phyloP scores from a whole-genome alignment of 441 rosid genomes.

The Arabidopsis hybrid region DNA sequence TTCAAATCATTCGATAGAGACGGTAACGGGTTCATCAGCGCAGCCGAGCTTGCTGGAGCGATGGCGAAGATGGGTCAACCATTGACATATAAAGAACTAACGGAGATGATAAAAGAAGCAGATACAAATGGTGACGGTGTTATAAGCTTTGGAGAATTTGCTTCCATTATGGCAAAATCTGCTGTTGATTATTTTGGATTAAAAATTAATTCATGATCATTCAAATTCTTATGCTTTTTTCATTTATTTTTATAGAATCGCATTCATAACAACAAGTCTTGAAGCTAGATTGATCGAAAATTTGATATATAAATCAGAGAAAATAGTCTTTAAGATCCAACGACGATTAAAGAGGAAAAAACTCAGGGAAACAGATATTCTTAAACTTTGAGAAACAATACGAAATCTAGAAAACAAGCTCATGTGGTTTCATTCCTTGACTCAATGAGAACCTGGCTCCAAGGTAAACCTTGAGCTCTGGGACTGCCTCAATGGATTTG shows the following conservation, averaged over 20 bases:
- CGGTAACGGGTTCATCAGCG: constrained; percentile 69
- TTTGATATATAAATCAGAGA: constrained; percentile 28
- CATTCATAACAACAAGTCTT: not conserved
- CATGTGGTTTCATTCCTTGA: constrained; percentile 72
- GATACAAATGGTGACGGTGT: constrained; percentile 70
- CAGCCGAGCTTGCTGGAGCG: constrained; percentile 68
- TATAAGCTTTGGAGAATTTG: constrained; percentile 66
- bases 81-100: constrained; percentile 60
- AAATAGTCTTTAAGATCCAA: constrained; percentile 27
- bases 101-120: constrained; percentile 67
- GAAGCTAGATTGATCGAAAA: constrained; percentile 18
- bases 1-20: constrained; percentile 74
- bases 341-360: constrained; percentile 17
- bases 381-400: constrained; percentile 28
- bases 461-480: constrained; percentile 59
- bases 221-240: not conserved
- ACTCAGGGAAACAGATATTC: constrained; percentile 26
- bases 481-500: constrained; percentile 56
- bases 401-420: constrained; percentile 62
- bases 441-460: constrained; percentile 68
- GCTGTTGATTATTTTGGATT: constrained; percentile 58
- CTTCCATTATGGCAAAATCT: constrained; percentile 67
- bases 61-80: constrained; percentile 85
- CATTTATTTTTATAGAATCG: not conserved
- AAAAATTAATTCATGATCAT: constrained; percentile 19